Base-by-base conservation (phyloP, 1,139 yeast genomes). In the Insectozyma bohioensis region DNA sequence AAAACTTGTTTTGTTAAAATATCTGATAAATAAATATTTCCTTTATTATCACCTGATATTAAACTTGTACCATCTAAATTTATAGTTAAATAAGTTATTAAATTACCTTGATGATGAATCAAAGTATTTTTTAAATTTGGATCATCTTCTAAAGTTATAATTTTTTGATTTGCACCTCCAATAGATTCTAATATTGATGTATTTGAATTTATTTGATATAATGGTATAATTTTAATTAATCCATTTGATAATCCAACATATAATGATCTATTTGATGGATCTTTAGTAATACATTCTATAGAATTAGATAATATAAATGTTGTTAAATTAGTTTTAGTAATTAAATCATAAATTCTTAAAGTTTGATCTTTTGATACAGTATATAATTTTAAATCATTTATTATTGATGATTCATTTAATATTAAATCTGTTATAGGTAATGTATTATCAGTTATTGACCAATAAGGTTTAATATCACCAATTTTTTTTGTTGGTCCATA, bases 351-450 rank as follows among this genome's bases (percentile, higher is more conserved):
- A 23, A 81, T 67, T 45, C 95, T 66, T 28, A 87, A 63, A 0
- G 97, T 88, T 24, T 79, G 72, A 54, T 92, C 97, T 30, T 65
- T 61, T 0, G 97, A 86, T 2, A 75, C 76, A 0, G 95, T 76
- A 51, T 75, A 82, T 17, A 90, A 55, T 39, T 79, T 75, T n/a
- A 80, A 54, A 43, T 86, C 94, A 31, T 71, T 65, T 11, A 72
- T 52, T 13, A 67, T 43, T 6, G 85, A 86, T 11, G 51, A 26
- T 16, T 63, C 58, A 8, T 78, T 74, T 12, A 83, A 45, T 6
- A 49, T 45, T 17, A 87, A 53, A 40, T 79, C 92, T 0, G 90
- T 78, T 5, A 92, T 71, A 0, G 88, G 78, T 35, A 87, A 67
- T 0, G 94, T 75, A 53, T 92, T 95, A 45, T 85, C 90, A 6